These are phyloP conservation scores for Leucoagaricus sp. DNA, from an alignment of 1,284 basidiomycete genomes.

Conservation along the genomic window DNA sequence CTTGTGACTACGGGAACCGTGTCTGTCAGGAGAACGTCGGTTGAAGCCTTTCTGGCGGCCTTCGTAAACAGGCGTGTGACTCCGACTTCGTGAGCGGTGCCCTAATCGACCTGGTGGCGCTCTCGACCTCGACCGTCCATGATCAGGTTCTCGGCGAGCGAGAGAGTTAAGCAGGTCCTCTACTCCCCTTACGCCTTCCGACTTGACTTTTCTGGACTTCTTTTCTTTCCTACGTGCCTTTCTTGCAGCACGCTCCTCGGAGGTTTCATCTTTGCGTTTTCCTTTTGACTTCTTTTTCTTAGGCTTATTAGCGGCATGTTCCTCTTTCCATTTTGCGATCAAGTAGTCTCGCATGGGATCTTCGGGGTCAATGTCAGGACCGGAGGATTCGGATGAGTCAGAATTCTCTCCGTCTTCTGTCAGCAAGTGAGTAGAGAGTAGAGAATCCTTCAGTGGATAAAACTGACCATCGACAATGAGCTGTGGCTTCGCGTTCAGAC, in stretches of 20 bases:
- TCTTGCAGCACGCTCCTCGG: slow-evolving; percentile 71
- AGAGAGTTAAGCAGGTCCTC: slow-evolving; percentile 51
- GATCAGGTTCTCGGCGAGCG: slow-evolving; percentile 29
- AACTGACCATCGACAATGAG: slow-evolving; percentile 59
- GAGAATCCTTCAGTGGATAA: slow-evolving; percentile 4
- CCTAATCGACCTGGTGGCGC: slow-evolving; percentile 7
- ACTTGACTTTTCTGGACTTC: slow-evolving; percentile 42
- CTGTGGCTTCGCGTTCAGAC: slow-evolving; percentile 81
- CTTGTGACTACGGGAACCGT: slow-evolving; percentile 2
- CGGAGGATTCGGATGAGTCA: slow-evolving; percentile 67
- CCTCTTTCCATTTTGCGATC: slow-evolving; percentile 66
- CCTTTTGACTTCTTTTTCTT: slow-evolving; percentile 59
- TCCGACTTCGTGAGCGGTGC: slow-evolving; percentile 8
- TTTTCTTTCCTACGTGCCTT: slow-evolving; percentile 68
- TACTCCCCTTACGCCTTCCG: slow-evolving; percentile 50
- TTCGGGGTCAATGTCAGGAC: slow-evolving; percentile 84
- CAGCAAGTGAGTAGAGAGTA: background rate
- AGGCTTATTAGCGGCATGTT: slow-evolving; percentile 59
- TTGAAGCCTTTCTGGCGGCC: background rate
- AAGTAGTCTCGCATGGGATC: slow-evolving; percentile 98
- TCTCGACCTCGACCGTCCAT: slow-evolving; percentile 14
- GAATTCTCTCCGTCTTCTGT: slow-evolving; percentile 55
- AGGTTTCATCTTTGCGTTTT: slow-evolving; percentile 75
- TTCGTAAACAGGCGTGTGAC: slow-evolving; percentile 4
- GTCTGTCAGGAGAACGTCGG: slow-evolving; percentile 2